Evolutionary conservation across 768 basidiomycete genomes (phyloP), one percentile per base, ranked within the genome.

Genomic region (Tulasnella sp.): DNA sequence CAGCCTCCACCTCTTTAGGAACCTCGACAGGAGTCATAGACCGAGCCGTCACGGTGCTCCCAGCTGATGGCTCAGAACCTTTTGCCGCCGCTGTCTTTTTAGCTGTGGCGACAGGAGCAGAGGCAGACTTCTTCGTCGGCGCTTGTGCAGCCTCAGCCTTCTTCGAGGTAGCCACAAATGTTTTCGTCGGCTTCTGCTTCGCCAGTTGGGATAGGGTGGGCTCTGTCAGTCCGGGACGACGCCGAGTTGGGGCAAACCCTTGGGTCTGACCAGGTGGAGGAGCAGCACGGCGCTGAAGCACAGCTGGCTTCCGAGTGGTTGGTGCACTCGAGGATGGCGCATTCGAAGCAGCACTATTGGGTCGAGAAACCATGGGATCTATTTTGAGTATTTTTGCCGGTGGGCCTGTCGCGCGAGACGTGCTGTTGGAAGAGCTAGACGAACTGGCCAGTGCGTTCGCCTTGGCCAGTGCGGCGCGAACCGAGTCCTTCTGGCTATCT

Each of bases 191-290:
- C 34, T 57, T 60, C 42, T 58, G 55, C 27, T 58, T 59, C 6
- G 58, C 58, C 32, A 57, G 29, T 39, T 60, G 59, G n/a, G 59
- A 59, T 6, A 46, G 27, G 19, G 59, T 60, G 0, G 54, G 41
- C n/a, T 35, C 59, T 11, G 57, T 46, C 12, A 54, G 23, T 27
- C 52, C 52, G 14, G 34, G 34, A 14, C 52, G 52, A 15, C 52
- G 39, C 29, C 52, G 52, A 6, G 52, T 42, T 6, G 52, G 52
- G 7, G 52, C 52, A 29, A 54, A 54, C 5, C 52, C 52, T 54
- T 40, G 36, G 27, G 39, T 29, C 39, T 54, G 52, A 15, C 52
- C 52, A 12, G 52, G 36, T 11, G 35, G 52, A n/a, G 52, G 36
- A 23, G 52, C 52, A 14, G 35, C 52, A 29, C 52, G 34, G 21